Evolutionary conservation across 208 protist genomes (phyloP), one percentile per base, ranked within the genome.

Genomic region (Phytomonas sp.): DNA sequence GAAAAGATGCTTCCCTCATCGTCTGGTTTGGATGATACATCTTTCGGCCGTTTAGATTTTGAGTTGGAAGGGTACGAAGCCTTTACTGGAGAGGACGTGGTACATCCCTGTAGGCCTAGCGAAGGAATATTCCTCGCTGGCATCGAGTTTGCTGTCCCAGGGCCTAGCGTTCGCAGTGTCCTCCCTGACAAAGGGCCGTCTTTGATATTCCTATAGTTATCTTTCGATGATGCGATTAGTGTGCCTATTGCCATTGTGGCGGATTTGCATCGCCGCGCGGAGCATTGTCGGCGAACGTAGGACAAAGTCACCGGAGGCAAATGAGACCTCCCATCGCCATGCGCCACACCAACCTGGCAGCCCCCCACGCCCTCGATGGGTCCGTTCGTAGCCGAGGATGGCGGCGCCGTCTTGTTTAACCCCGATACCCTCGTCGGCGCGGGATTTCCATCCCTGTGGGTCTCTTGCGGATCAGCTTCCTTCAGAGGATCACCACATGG

Each of bases 271-370:
- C 45, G 45, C 45, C 45, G 45, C 45, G 45, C 7, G 45, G 45
- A 19, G 45, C 19, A 56, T 26, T 56, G 45, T 26, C 19, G 8
- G 45, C 45, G 45, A 56, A 56, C 16, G 45, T 56, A 56, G 45
- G 45, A 19, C 45, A 19, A 26, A 23, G 45, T 56, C 45, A 56
- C 45, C 16, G 45, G 45, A 26, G 45, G 45, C 19, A 56, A 56
- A 56, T 56, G 45, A 4, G 75, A 45, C 16, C 67, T 79, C 36
- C 29, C 62, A 49, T 78, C 78, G 29, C 67, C 74, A 0, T 63
- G 73, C 34, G 79, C 78, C 12, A 74, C 26, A 0, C 67, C 70
- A 19, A 68, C 52, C 11, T 75, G 26, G 61, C 78, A 74, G 45
- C 66, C 63, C 0, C 7, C 33, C 26, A 72, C 19, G 19, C 45